Evolutionary conservation across 2,329 filamentous ascomycete genomes (phyloP).

Genomic region (Byssothecium circinans): DNA sequence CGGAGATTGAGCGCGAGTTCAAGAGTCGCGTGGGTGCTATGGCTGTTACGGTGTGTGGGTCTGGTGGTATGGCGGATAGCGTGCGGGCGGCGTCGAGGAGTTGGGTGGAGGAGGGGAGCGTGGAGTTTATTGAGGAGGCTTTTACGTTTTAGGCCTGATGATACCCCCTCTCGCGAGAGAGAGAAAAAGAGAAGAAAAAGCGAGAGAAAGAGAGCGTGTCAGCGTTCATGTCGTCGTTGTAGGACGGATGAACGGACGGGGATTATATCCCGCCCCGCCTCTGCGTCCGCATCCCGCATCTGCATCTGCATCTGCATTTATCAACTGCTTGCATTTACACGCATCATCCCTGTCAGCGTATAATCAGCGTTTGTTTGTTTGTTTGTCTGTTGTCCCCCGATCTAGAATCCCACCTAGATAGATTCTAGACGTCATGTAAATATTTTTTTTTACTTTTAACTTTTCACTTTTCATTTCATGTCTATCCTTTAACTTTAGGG

Average conservation of each 20-base stretch:
- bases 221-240: too few species aligned
- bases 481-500: not conserved
- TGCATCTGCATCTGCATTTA: too few species aligned
- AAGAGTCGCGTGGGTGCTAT: conserved; percentile 59
- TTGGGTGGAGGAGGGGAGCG: conserved; percentile 53
- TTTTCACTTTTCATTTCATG: not conserved
- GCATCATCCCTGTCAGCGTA: not conserved
- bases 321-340: not conserved
- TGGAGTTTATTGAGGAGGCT: conserved; percentile 67
- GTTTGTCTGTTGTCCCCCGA: not conserved
- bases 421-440: too few species aligned
- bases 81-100: conserved; percentile 58
- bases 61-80: conserved; percentile 64
- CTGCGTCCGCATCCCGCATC: not conserved
- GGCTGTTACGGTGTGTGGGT: conserved; percentile 64
- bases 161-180: not conserved
- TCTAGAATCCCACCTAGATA: not conserved
- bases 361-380: not conserved
- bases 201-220: too few species aligned
- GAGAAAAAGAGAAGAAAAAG: not conserved
- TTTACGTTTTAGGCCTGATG: conserved; percentile 58
- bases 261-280: not conserved
- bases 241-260: too few species aligned
- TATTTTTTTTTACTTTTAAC: too few species aligned
- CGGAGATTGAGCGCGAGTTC: conserved; percentile 61